These are phyloP conservation scores for Yarrowia sp. DNA, from an alignment of 805 yeast genomes.

Conservation along the genomic window DNA sequence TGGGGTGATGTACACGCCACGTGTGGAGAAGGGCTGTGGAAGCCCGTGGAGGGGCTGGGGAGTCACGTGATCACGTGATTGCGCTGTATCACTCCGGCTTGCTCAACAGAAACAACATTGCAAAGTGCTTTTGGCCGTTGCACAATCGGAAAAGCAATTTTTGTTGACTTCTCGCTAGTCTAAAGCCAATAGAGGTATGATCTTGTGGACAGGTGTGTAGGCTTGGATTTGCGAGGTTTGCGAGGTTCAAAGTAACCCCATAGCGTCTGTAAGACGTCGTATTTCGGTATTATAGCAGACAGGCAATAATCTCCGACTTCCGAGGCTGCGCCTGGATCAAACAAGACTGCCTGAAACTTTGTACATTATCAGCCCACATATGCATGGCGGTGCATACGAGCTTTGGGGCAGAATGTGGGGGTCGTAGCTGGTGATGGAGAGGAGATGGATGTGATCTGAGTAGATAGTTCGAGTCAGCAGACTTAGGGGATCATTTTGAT, in stretches of 20 bases:
- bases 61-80: conserved; percentile 8
- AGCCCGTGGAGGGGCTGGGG: not conserved
- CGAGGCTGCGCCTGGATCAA: not conserved
- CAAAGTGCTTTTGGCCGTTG: not conserved
- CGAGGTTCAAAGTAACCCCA: too few species aligned
- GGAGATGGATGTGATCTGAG: not conserved
- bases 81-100: not conserved
- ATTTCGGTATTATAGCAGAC: too few species aligned
- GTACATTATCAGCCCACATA: conserved; percentile 20
- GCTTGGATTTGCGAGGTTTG: too few species aligned
- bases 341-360: not conserved
- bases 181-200: too few species aligned
- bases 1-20: conserved; percentile 1
- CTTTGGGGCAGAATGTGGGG: not conserved
- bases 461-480: not conserved
- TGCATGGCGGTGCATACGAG: conserved; percentile 18
- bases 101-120: too few species aligned
- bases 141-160: conserved; percentile 4
- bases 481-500: not conserved
- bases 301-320: not conserved
- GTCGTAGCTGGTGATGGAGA: not conserved
- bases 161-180: not conserved
- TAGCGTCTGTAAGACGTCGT: too few species aligned
- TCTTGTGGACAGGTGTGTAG: too few species aligned
- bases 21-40: not conserved